These are phyloP conservation scores for Glycine latifolia DNA, from an alignment of 306 rosid species.

Conservation along the genomic window DNA sequence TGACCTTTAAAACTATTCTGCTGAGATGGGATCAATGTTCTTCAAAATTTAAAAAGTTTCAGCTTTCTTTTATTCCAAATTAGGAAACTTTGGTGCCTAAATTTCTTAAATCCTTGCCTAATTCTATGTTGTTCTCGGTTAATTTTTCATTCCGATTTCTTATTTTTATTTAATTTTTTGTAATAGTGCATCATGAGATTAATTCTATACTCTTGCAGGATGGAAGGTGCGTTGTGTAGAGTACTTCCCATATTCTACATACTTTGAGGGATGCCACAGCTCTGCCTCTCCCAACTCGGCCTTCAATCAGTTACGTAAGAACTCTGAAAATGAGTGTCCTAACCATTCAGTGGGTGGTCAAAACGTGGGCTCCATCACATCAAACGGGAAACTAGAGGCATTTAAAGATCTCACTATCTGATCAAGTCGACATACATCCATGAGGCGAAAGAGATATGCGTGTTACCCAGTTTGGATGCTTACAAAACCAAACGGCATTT, in stretches of 20 bases:
- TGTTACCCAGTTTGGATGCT: slow-evolving; percentile 40
- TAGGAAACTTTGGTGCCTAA: neutral
- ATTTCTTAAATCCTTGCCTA: neutral
- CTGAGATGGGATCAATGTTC: neutral
- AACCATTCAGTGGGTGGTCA: slow-evolving; percentile 51
- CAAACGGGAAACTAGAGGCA: slow-evolving; percentile 76
- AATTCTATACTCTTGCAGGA: slow-evolving; percentile 59
- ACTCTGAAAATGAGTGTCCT: slow-evolving; percentile 63
- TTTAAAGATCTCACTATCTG: slow-evolving; percentile 68
- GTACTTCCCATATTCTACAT: slow-evolving; percentile 81
- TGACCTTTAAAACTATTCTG: slow-evolving; percentile 10
- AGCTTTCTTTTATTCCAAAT: slow-evolving; percentile 10
- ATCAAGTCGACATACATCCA: slow-evolving; percentile 35
- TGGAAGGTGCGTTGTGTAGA: slow-evolving; percentile 85
- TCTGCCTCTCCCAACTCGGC: slow-evolving; percentile 74
- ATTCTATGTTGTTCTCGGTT: neutral
- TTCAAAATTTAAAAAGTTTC: neutral
- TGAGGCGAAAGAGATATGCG: slow-evolving; percentile 23
- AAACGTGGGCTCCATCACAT: slow-evolving; percentile 55
- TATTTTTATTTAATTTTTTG: neutral
- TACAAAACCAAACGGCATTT: slow-evolving; percentile 46
- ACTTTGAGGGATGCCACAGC: slow-evolving; percentile 74
- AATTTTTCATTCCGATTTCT: neutral
- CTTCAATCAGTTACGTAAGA: slow-evolving; percentile 58
- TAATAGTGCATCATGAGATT: neutral